Evolutionary conservation across 768 basidiomycete genomes (phyloP).

Genomic region (Lactifluus piperatus): DNA sequence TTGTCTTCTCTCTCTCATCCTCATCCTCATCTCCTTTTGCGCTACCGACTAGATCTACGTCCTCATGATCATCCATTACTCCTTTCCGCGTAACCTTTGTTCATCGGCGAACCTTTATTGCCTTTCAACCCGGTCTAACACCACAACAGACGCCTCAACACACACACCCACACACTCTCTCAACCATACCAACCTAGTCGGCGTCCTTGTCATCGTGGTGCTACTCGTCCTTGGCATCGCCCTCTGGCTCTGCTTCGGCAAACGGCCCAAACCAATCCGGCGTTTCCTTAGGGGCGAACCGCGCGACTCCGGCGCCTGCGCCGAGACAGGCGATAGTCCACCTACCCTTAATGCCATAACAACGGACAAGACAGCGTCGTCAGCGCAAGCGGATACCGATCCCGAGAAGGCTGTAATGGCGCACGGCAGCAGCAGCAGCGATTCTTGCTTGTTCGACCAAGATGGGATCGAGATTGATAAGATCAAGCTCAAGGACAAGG

Average conservation of each 20-base stretch:
- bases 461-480: not conserved
- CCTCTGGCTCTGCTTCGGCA: conserved; percentile 25
- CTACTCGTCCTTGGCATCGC: conserved; percentile 11
- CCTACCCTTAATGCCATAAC: too few species aligned
- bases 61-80: conserved; percentile 6
- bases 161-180: conserved; percentile 5
- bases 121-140: not conserved
- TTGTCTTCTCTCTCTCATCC: not conserved
- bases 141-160: not conserved
- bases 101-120: not conserved
- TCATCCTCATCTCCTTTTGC: not conserved
- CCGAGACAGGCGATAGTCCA: not conserved
- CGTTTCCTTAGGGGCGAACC: conserved; percentile 6
- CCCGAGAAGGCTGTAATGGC: not conserved
- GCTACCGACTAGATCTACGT: not conserved
- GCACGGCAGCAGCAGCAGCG: not conserved
- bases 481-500: not conserved
- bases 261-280: conserved; percentile 22
- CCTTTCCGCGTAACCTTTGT: conserved; percentile 1
- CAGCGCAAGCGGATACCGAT: not conserved
- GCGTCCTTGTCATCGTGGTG: conserved; percentile 23
- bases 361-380: not conserved
- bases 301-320: not conserved
- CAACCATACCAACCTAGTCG: conserved; percentile 22
- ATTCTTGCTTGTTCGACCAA: not conserved